Evolutionary conservation across 306 rosid genomes (phyloP), one percentile per base, ranked within the genome.

Genomic region (Pyrus betulifolia): DNA sequence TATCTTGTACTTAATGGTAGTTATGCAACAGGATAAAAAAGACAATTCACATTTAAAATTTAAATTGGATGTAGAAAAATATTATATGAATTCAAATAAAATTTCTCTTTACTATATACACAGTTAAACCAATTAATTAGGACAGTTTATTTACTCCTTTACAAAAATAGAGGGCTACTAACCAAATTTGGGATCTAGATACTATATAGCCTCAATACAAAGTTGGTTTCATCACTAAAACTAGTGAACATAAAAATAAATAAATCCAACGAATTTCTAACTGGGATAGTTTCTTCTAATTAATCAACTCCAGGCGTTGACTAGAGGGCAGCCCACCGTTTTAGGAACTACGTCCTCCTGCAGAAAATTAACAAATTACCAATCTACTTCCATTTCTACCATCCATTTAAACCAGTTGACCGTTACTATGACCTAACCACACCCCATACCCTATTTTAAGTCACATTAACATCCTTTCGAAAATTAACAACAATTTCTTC

Each of bases 41-140:
- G 3, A 28, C 30, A 28, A 3, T 28, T 2, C 30, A 28, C 30
- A 28, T 28, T 28, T 28, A 28, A 28, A 28, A 28, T 28, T 28
- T 28, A 28, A 28, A 0, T 28, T 28, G 3, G 30, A 3, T 28
- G 30, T 28, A 28, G 30, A 28, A 28, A 28, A 0, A 28, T 3
- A 0, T 28, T 28, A 28, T 28, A 28, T 28, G 30, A 3, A 3
- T 28, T 28, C 30, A 28, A 28, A 28, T 28, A 28, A 28, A 28
- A 28, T 28, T 28, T 28, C 3, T 3, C 30, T 28, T 28, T 2
- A 28, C 27, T 35, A 46, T 2, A 46, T 46, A 46, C 54, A 46
- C 2, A 0, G 2, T 46, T 46, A 49, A 49, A 49, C 3, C 7
- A 46, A 0, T 46, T 4, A 3, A 2, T 1, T 14, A 14, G 0